A percentile compares a stretch with the other conserved stretches of the same genome.
Evolutionary conservation across 192 early-diverging fungal species (phyloP).

Genomic region (Diversispora epigaea): DNA sequence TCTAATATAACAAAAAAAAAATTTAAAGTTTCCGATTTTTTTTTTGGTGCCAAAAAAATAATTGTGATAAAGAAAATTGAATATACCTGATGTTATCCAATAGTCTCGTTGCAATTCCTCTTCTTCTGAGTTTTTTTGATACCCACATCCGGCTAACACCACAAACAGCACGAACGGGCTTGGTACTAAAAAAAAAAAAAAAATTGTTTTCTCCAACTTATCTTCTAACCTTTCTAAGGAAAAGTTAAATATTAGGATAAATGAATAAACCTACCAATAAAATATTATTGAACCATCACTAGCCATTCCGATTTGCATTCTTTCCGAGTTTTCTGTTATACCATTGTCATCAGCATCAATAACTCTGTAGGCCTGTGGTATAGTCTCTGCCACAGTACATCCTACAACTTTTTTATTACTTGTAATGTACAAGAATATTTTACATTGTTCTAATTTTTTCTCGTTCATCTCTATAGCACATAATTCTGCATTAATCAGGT

Average conservation of each 20-base stretch:
- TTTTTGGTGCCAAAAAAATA: background rate
- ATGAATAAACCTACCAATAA: slow-evolving; percentile 27
- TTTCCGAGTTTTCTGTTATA: background rate
- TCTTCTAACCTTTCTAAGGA: background rate
- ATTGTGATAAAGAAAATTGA: background rate
- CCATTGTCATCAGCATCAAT: slow-evolving; percentile 5
- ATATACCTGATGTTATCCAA: slow-evolving; percentile 40
- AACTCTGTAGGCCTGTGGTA: slow-evolving; percentile 41
- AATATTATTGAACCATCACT: slow-evolving; percentile 38
- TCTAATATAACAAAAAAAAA: background rate
- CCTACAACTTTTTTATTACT: slow-evolving; percentile 46
- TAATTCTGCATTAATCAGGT: slow-evolving; percentile 42
- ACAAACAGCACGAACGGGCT: slow-evolving; percentile 40
- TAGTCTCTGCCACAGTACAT: slow-evolving; percentile 44
- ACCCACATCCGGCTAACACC: slow-evolving; percentile 54
- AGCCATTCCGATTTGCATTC: background rate
- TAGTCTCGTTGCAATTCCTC: slow-evolving; percentile 41
- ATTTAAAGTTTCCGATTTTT: too few relatives aligned
- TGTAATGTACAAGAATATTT: slow-evolving; percentile 47
- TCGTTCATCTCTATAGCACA: slow-evolving; percentile 42
- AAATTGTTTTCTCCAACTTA: background rate
- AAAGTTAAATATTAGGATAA: background rate
- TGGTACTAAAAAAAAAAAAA: slow-evolving; percentile 29
- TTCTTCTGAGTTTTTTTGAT: slow-evolving; percentile 36
- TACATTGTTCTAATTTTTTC: slow-evolving; percentile 37